Evolutionary conservation across 495 filamentous ascomycete genomes (phyloP).

Genomic region (Aspergillus affinis): DNA sequence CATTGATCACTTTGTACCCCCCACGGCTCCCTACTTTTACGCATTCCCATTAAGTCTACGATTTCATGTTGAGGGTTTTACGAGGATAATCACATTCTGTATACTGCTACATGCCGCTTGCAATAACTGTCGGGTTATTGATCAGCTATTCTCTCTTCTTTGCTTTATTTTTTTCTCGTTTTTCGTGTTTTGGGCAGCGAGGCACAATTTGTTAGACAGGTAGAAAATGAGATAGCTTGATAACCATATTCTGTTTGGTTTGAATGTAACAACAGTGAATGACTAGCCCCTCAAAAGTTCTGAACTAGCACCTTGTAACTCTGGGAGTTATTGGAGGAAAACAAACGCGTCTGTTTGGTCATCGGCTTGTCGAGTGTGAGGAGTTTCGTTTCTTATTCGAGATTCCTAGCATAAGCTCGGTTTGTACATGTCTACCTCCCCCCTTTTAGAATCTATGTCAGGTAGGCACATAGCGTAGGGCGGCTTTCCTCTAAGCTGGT

Average conservation of each 20-base stretch:
- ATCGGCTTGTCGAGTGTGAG: not conserved
- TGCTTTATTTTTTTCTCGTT: constrained; percentile 8
- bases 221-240: not conserved
- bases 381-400: not conserved
- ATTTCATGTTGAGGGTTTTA: constrained; percentile 30
- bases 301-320: too few relatives aligned
- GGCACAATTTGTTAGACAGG: not conserved
- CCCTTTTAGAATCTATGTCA: too few relatives aligned
- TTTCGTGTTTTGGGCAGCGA: not conserved
- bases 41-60: constrained; percentile 5
- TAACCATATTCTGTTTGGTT: too few relatives aligned
- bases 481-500: too few relatives aligned
- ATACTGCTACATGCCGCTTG: constrained; percentile 4
- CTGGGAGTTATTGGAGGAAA: not conserved
- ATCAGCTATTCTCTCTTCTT: constrained; percentile 4
- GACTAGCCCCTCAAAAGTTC: too few relatives aligned
- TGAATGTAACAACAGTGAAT: too few relatives aligned
- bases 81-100: constrained; percentile 19
- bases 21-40: not conserved
- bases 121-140: too few relatives aligned
- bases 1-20: constrained; percentile 38
- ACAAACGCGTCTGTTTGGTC: not conserved
- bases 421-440: too few relatives aligned
- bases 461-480: not conserved
- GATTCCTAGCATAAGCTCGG: too few relatives aligned